A percentile compares a stretch with the other conserved stretches of the same genome.
Evolutionary conservation across 768 basidiomycete species (phyloP).

Genomic region (Hericium alpestre): DNA sequence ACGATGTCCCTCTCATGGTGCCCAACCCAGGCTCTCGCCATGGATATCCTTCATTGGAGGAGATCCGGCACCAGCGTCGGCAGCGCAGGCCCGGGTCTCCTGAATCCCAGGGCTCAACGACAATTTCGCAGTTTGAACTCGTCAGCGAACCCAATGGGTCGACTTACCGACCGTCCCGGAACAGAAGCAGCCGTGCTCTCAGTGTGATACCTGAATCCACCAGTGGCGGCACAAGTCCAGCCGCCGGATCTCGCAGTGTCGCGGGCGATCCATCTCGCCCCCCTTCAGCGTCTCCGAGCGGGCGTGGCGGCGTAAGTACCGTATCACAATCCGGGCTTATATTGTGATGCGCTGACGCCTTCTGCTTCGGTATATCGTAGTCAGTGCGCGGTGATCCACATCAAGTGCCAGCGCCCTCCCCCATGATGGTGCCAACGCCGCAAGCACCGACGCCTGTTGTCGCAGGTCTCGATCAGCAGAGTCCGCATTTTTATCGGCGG

Average conservation of each 20-base stretch:
- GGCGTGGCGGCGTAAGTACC: conserved; percentile 1
- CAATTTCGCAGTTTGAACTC: conserved; percentile 13
- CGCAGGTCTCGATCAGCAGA: background rate
- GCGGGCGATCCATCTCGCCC: conserved; percentile 6
- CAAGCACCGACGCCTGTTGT: background rate
- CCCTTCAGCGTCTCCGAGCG: conserved; percentile 1
- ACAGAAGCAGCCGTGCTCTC: conserved; percentile 3
- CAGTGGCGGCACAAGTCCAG: conserved; percentile 11
- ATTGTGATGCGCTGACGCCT: background rate
- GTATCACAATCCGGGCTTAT: background rate
- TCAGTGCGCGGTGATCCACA: background rate
- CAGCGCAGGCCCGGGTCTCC: background rate
- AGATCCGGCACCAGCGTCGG: background rate
- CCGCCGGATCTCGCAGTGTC: conserved; percentile 6
- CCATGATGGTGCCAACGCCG: conserved; percentile 1
- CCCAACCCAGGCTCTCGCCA: conserved; percentile 7
- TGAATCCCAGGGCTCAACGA: conserved; percentile 12
- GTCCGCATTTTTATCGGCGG: conserved; percentile 6
- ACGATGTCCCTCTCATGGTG: conserved; percentile 10
- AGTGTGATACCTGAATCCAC: conserved; percentile 9
- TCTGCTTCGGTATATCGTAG: background rate
- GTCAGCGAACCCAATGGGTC: conserved; percentile 11
- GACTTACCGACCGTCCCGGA: conserved; percentile 6
- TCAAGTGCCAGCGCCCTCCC: background rate
- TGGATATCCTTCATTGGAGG: conserved; percentile 2